A percentile compares a stretch with the other conserved stretches of the same genome.
These are phyloP conservation scores for Diaporthe humulicola DNA, from an alignment of 2,329 filamentous ascomycete genomes.

Conservation along the genomic window DNA sequence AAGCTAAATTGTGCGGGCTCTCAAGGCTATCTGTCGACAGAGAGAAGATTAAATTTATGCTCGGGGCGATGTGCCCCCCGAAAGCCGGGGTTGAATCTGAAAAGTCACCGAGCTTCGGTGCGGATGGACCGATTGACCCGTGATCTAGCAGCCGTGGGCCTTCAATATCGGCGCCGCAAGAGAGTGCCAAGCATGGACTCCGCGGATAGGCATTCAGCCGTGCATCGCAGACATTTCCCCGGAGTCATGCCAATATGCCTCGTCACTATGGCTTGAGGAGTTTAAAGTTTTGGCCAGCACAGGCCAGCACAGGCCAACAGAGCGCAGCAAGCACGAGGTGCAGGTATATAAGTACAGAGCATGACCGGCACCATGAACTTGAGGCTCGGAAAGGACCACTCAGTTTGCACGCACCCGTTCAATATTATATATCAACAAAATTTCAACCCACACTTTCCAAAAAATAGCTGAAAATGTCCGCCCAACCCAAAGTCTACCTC, in stretches of 20 bases:
- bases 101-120: neutral
- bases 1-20: neutral
- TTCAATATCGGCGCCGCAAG: neutral
- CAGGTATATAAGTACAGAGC: neutral
- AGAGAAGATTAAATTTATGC: neutral
- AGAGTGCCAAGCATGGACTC: neutral
- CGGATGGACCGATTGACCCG: neutral
- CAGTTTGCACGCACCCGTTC: neutral
- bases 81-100: neutral
- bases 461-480: constrained; percentile 14
- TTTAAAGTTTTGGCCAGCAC: neutral
- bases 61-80: neutral
- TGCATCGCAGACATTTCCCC: neutral
- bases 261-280: neutral
- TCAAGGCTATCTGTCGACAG: neutral
- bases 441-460: too few species aligned
- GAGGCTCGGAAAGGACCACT: neutral
- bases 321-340: neutral
- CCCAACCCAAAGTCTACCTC: constrained; percentile 32
- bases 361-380: neutral
- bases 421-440: neutral
- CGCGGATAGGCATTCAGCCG: neutral
- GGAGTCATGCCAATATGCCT: neutral
- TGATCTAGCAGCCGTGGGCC: neutral
- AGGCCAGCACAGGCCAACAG: neutral